Percentiles rank a stretch among this genome's conserved stretches.
Evolutionary conservation across 176 grass and related monocot species (phyloP).

Genomic region (Rhipidocladum racemiflorum): DNA sequence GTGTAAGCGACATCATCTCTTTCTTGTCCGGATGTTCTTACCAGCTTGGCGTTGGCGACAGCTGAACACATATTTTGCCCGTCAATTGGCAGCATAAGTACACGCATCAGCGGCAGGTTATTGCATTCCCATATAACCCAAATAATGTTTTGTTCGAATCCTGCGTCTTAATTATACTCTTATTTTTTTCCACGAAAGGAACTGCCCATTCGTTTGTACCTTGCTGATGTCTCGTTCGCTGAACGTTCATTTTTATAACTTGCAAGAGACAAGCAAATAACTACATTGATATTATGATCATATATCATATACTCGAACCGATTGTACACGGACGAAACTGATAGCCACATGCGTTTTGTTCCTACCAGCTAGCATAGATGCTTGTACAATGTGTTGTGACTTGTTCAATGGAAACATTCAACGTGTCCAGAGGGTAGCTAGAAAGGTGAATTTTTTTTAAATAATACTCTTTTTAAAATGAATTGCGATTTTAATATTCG

Average conservation of each 20-base stretch:
- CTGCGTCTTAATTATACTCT: background rate
- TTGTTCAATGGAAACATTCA: background rate
- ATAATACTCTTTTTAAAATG: too few species aligned
- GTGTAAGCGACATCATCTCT: background rate
- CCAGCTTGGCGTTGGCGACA: background rate
- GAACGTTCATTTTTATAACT: background rate
- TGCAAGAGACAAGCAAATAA: background rate
- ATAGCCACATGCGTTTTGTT: background rate
- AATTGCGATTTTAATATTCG: too few species aligned
- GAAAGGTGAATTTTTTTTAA: too few species aligned
- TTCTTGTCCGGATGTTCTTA: background rate
- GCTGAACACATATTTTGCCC: background rate
- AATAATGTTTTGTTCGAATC: background rate
- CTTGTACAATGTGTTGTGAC: background rate
- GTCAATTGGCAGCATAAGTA: background rate
- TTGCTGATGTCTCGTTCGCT: background rate
- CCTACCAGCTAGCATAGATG: background rate
- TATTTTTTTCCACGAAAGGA: background rate
- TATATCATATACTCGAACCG: background rate
- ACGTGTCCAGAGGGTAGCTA: too few species aligned
- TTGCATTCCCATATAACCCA: too few species aligned
- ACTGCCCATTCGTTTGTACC: background rate
- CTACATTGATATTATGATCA: background rate
- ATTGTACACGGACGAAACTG: background rate
- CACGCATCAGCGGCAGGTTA: background rate